Evolutionary conservation across 2,329 filamentous ascomycete species (phyloP).

Genomic region (Bipolaris zeicola): DNA sequence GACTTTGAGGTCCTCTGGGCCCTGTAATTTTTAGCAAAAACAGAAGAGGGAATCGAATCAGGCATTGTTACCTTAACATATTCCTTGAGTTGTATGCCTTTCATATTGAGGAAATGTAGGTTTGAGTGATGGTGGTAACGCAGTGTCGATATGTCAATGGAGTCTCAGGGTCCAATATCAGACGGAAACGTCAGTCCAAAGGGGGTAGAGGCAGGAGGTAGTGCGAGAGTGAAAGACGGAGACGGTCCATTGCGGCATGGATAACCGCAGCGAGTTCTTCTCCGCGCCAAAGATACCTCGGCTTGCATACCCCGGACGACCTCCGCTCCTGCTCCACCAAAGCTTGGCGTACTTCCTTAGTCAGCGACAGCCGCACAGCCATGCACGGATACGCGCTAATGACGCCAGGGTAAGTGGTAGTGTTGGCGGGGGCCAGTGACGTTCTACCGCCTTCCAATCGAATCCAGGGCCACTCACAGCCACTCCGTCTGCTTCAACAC

Average conservation of each 20-base stretch:
- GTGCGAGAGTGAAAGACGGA: background rate
- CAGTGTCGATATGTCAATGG: background rate
- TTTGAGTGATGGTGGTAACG: background rate
- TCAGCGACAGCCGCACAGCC: slow-evolving; percentile 9
- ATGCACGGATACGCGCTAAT: slow-evolving; percentile 20
- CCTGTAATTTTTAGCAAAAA: slow-evolving; percentile 54
- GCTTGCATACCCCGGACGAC: slow-evolving; percentile 7
- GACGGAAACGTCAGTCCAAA: background rate
- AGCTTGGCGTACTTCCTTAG: slow-evolving; percentile 4
- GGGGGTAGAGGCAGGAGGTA: background rate
- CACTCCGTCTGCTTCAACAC: slow-evolving; percentile 6
- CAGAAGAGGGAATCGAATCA: slow-evolving; percentile 8
- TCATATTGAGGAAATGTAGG: slow-evolving; percentile 58
- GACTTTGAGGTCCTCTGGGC: slow-evolving; percentile 78
- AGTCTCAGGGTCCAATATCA: no score
- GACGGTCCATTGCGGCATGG: slow-evolving; percentile 4
- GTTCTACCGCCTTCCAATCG: slow-evolving; percentile 40
- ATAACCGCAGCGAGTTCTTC: slow-evolving; percentile 2
- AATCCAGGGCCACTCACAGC: slow-evolving; percentile 20
- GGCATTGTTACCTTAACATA: slow-evolving; percentile 68
- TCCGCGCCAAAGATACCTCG: slow-evolving; percentile 16
- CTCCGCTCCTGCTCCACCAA: slow-evolving; percentile 9
- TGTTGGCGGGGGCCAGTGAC: slow-evolving; percentile 18
- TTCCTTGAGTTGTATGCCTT: slow-evolving; percentile 73
- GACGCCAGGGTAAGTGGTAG: slow-evolving; percentile 16